A percentile compares a stretch with the other conserved stretches of the same genome.
Evolutionary conservation across 352 stramenopile genomes (phyloP).

Genomic region (Plasmopara muralis): DNA sequence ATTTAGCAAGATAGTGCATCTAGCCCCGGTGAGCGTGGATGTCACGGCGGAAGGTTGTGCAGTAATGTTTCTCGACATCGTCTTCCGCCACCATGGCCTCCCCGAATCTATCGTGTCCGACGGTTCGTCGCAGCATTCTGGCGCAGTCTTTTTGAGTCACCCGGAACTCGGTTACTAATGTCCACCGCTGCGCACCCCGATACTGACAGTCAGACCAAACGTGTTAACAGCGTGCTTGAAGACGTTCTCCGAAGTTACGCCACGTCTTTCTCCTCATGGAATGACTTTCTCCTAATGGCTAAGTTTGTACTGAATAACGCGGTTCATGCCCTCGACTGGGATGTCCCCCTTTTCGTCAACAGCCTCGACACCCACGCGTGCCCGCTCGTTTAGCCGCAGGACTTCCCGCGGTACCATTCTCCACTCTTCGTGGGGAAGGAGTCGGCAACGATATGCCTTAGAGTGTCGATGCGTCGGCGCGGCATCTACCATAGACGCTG

Average conservation of each 20-base stretch:
- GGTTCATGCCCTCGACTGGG: not conserved
- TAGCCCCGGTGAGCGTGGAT: not conserved
- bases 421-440: not conserved
- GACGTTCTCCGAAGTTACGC: not conserved
- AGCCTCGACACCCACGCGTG: not conserved
- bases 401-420: not conserved
- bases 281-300: not conserved
- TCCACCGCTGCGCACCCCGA: not conserved
- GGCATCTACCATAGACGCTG: not conserved
- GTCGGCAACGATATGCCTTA: not conserved
- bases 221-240: not conserved
- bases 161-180: not conserved
- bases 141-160: not conserved
- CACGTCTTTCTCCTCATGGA: not conserved
- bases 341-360: not conserved
- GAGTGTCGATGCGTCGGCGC: too few species aligned
- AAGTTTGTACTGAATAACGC: not conserved
- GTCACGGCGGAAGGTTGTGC: not conserved
- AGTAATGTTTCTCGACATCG: not conserved
- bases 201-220: not conserved
- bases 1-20: constrained; percentile 1
- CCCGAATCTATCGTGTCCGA: not conserved
- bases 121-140: not conserved
- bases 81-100: constrained; percentile 1
- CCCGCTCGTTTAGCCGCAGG: not conserved